Evolutionary conservation across 1,284 basidiomycete species (phyloP), one percentile per base, ranked within the genome.

Genomic region (Microbotryum violaceum): DNA sequence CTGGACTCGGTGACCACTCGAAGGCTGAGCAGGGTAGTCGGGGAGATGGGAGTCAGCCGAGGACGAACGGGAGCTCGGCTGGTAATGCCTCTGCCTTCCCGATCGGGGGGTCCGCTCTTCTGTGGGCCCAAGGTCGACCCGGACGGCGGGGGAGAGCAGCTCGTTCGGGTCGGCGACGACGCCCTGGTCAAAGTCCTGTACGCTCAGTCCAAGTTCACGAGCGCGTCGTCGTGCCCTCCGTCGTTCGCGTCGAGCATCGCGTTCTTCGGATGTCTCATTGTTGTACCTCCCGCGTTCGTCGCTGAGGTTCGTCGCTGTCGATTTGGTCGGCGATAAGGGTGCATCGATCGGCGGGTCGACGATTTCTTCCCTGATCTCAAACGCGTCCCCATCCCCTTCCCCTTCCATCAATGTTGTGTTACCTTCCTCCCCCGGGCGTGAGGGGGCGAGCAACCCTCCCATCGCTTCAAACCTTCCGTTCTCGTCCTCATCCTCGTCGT

Each of bases 401-500:
- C 29, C 51, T 6, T 50, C 51, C 31, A 29, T 14, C 51, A 53
- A 53, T 4, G 51, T 53, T 20, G 25, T 53, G 51, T 53, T 53
- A 1, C 21, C 51, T 33, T 10, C 25, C 9, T 53, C 31, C 37
- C 20, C 37, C 52, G 21, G 21, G 46, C 7, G 12, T 29, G 12
- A 49, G 9, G 9, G 33, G 31, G 5, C 31, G 16, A 2, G 23
- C 21, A 9, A n/a, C 18, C 42, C 46, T 27, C 44, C 8, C n/a
- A 8, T 27, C 18, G 31, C 51, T 12, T 16, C 31, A 14, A 14
- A 8, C n/a, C 37, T 14, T 16, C 29, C 48, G 16, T 16, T 37
- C 2, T 48, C 49, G 10, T 9, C 55, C 18, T 65, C 66, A 21
- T 61, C 61, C 12, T 68, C 64, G 46, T 57, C 58, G 6, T 66